A percentile compares a stretch with the other conserved stretches of the same genome.
phyloP scores from a whole-genome alignment of 2,329 filamentous ascomycete species.

The Akanthomyces muscarius region DNA sequence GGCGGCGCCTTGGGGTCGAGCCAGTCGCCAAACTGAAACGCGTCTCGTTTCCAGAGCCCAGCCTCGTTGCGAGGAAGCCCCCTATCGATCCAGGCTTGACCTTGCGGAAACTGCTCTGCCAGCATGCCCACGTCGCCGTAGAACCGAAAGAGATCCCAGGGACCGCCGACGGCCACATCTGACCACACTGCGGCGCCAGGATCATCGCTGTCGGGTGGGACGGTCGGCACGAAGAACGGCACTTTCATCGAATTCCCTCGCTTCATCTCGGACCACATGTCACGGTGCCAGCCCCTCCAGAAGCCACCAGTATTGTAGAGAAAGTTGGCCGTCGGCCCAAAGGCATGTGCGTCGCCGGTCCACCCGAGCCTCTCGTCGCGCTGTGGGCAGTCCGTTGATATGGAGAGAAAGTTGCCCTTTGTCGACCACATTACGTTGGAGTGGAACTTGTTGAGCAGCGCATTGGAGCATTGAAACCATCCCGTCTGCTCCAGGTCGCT shows the following conservation, averaged over 20 bases:
- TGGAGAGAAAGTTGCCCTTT: slow-evolving; percentile 53
- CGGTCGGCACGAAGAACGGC: slow-evolving; percentile 28
- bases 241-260: slow-evolving; percentile 23
- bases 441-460: slow-evolving; percentile 50
- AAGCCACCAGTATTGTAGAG: slow-evolving; percentile 51
- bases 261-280: slow-evolving; percentile 37
- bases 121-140: slow-evolving; percentile 37
- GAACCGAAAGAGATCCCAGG: slow-evolving; percentile 38
- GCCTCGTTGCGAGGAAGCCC: slow-evolving; percentile 31
- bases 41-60: slow-evolving; percentile 38
- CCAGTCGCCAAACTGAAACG: slow-evolving; percentile 44
- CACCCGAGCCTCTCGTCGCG: slow-evolving; percentile 52
- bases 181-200: slow-evolving; percentile 17
- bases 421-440: slow-evolving; percentile 54
- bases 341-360: slow-evolving; percentile 49
- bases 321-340: slow-evolving; percentile 48
- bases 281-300: slow-evolving; percentile 46
- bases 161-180: slow-evolving; percentile 26
- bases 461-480: slow-evolving; percentile 48
- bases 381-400: slow-evolving; percentile 57
- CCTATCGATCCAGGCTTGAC: slow-evolving; percentile 37
- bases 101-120: slow-evolving; percentile 35
- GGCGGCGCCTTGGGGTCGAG: slow-evolving; percentile 44
- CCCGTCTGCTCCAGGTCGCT: slow-evolving; percentile 50
- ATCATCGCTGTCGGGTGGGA: slow-evolving; percentile 23